Percentiles rank a stretch among this genome's conserved stretches.
Conservation (phyloP, 1,284 basidiomycete genomes). For the Ustilago hordei region DNA sequence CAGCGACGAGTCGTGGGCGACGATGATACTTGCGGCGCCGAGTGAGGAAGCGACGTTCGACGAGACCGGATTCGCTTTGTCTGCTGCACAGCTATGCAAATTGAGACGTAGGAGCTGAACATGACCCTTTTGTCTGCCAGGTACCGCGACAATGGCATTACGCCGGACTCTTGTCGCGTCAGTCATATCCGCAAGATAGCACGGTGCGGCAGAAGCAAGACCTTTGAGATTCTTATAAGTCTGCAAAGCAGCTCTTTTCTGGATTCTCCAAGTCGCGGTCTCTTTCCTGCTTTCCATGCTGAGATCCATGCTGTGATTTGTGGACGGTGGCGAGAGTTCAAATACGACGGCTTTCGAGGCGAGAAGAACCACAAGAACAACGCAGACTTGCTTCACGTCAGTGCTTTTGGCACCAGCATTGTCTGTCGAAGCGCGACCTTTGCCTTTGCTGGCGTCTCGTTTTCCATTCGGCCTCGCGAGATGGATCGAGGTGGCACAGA, state of each 20-base stretch:
- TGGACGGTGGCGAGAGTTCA: conserved; percentile 40
- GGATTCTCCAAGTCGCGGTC: conserved; percentile 37
- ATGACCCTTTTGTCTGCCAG: conserved; percentile 61
- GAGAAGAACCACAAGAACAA: conserved; percentile 54
- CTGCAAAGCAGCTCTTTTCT: conserved; percentile 38
- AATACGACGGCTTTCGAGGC: conserved; percentile 53
- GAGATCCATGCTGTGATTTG: not conserved
- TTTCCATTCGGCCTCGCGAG: not conserved
- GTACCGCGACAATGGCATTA: conserved; percentile 47
- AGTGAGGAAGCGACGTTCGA: conserved; percentile 13
- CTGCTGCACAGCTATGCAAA: not conserved
- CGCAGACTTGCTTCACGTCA: not conserved
- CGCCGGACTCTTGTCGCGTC: not conserved
- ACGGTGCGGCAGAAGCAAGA: conserved; percentile 36
- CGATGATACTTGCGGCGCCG: conserved; percentile 60
- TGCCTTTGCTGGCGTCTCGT: conserved; percentile 15
- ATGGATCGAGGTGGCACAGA: conserved; percentile 46
- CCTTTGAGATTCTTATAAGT: conserved; percentile 48
- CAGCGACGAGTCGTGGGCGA: conserved; percentile 56
- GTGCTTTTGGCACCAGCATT: not conserved
- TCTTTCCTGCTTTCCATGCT: not conserved
- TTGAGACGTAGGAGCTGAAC: conserved; percentile 54
- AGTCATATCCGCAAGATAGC: conserved; percentile 1
- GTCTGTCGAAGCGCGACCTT: conserved; percentile 15
- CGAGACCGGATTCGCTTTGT: not conserved